Percentiles rank a stretch among this genome's conserved stretches.
These are phyloP conservation scores for Quercus tomentella DNA, from an alignment of 331 rosid species.

Conservation along the genomic window DNA sequence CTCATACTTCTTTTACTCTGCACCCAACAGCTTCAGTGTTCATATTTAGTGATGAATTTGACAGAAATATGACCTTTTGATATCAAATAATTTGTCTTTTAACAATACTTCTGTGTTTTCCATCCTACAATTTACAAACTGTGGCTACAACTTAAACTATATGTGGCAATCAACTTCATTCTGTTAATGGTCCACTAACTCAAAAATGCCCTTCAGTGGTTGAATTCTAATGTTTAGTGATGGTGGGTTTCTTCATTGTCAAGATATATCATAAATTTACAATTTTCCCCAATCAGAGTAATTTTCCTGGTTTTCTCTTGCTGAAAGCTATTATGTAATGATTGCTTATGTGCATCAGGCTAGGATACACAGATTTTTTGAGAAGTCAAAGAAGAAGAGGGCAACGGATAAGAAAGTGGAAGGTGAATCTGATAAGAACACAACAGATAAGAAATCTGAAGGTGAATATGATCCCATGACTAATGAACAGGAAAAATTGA, in stretches of 20 bases:
- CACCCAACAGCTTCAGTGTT: background rate
- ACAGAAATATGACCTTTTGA: background rate
- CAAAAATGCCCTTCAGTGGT: background rate
- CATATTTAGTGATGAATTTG: background rate
- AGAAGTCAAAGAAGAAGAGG: slow-evolving; percentile 55
- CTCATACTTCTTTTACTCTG: background rate
- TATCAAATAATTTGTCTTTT: background rate
- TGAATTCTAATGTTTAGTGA: background rate
- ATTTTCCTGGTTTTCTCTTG: slow-evolving; percentile 15
- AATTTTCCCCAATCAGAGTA: background rate
- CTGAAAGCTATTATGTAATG: background rate
- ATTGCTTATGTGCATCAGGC: slow-evolving; percentile 44
- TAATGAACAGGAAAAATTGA: slow-evolving; percentile 19
- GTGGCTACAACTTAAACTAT: background rate
- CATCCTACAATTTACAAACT: background rate
- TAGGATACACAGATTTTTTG: slow-evolving; percentile 61
- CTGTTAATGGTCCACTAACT: background rate
- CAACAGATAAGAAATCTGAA: slow-evolving; percentile 18
- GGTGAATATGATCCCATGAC: slow-evolving; percentile 32
- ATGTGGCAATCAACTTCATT: background rate
- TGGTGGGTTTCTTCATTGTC: background rate
- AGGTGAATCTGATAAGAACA: slow-evolving; percentile 39
- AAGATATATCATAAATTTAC: background rate
- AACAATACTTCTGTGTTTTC: background rate
- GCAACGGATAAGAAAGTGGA: slow-evolving; percentile 15